Conservation (phyloP, 1,284 basidiomycete genomes). For the Ustilago nuda region DNA sequence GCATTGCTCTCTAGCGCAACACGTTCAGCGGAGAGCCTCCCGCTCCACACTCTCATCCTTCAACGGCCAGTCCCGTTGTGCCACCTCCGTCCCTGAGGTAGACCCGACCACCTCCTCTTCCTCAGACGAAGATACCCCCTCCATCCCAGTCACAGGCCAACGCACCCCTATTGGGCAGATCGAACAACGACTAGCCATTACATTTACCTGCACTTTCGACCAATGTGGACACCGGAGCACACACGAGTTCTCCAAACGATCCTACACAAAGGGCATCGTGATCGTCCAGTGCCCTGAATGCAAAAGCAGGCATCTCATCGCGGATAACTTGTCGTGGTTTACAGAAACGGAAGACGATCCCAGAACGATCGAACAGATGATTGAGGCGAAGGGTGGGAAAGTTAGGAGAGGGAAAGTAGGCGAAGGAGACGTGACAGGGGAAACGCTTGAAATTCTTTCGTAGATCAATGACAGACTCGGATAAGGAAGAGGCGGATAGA, state of each 20-base stretch:
- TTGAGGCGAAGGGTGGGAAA: constrained; percentile 61
- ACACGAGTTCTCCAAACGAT: constrained; percentile 85
- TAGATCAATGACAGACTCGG: constrained; percentile 4
- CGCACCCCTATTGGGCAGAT: constrained; percentile 54
- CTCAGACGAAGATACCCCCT: constrained; percentile 4
- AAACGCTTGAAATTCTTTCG: constrained; percentile 63
- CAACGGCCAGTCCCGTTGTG: constrained; percentile 15
- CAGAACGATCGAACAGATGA: constrained; percentile 66
- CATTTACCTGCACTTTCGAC: constrained; percentile 64
- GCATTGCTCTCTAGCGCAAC: neutral
- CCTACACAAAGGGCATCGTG: constrained; percentile 89
- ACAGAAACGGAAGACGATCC: constrained; percentile 59
- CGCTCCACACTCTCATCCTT: neutral
- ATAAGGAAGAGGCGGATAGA: neutral
- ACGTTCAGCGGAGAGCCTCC: constrained; percentile 8
- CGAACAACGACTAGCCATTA: constrained; percentile 60
- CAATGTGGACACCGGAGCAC: constrained; percentile 84
- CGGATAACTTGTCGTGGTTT: constrained; percentile 68
- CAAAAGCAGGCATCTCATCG: constrained; percentile 76
- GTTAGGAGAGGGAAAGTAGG: constrained; percentile 56
- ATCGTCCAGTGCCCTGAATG: constrained; percentile 91
- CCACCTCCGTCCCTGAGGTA: constrained; percentile 21
- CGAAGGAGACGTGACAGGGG: constrained; percentile 56
- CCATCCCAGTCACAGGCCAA: constrained; percentile 45
- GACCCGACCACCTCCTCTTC: constrained; percentile 6